Conservation (phyloP, 345 rosid genomes). For the Citrus trifoliata region DNA sequence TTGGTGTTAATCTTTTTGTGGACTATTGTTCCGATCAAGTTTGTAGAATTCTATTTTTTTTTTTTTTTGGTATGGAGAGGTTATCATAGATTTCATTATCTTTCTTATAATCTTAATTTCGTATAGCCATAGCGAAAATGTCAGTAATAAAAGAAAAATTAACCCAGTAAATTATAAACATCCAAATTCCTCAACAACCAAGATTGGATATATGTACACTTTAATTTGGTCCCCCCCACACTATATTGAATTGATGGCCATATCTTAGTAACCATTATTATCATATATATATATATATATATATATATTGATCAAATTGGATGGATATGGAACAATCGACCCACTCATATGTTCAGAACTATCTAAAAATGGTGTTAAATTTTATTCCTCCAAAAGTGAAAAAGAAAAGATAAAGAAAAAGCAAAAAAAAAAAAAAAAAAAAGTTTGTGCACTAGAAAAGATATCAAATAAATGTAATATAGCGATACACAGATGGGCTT, state of each 20-base stretch:
- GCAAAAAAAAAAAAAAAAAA: neutral
- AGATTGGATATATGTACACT: neutral
- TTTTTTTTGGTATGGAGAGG: neutral
- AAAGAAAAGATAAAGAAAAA: neutral
- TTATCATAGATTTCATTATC: neutral
- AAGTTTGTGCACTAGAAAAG: slow-evolving; percentile 13
- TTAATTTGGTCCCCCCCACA: slow-evolving; percentile 16
- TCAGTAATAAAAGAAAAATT: too few relatives aligned
- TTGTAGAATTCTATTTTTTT: too few relatives aligned
- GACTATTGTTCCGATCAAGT: too few relatives aligned
- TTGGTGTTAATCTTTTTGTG: too few relatives aligned
- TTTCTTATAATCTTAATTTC: too few relatives aligned
- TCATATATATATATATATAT: neutral
- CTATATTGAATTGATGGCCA: slow-evolving; percentile 4
- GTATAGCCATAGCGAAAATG: neutral
- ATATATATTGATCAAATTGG: slow-evolving; percentile 17
- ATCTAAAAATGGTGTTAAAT: slow-evolving; percentile 19
- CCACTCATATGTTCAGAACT: slow-evolving; percentile 20
- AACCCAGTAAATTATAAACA: neutral
- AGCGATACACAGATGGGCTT: slow-evolving; percentile 22
- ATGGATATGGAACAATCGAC: slow-evolving; percentile 16
- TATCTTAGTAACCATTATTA: slow-evolving; percentile 16
- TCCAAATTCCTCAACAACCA: neutral
- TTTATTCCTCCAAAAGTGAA: slow-evolving; percentile 1
- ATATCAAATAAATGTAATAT: slow-evolving; percentile 17